Base-by-base conservation (phyloP, 495 filamentous ascomycete genomes). In the Aspergillus taichungensis region DNA sequence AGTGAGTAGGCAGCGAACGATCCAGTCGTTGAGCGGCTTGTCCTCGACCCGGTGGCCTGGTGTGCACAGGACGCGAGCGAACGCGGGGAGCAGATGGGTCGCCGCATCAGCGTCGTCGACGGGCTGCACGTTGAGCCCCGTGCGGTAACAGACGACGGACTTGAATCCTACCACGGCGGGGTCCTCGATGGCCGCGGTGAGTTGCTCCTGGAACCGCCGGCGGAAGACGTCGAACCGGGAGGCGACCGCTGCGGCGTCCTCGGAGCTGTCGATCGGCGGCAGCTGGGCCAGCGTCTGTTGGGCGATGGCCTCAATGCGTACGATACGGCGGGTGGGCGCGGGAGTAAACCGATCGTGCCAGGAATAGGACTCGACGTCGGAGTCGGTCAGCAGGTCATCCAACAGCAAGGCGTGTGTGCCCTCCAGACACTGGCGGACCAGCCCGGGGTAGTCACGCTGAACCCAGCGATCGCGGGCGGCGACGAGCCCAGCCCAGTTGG, bases 91-190 rank as follows among this genome's bases (percentile, higher is more conserved):
- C 30, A 68, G 30, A 13, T 13, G 13, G 37, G 12, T 27, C 0
- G 34, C n/a, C 13, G 46, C 40, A 6, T 51, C 45, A 13, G 50
- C 43, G 35, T 67, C 63, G 6, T 66, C 61, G 3, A 54, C 40
- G 4, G 58, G 40, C 31, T 66, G 57, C 6, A 73, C 54, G 33
- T 71, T 75, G 10, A 95, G 69, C 0, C 89, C 88, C 3, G 79
- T 85, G 9, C 89, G 77, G 56, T 94, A 94, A 59, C 88, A 94
- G 40, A 94, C 73, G 28, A 90, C 78, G 5, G 80, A 84, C 59
- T 94, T 94, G 72, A 95, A 95, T 6, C 76, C 89, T 6, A 79
- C 87, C 27, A 95, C 84, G 10, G 81, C 74, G 1, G 75, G 66
- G 56, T 92, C 81, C 0, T 68, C 61, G 35, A 86, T 66, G 0